phyloP scores from a whole-genome alignment of 768 basidiomycete genomes.

The Hypholoma sublateritium region DNA sequence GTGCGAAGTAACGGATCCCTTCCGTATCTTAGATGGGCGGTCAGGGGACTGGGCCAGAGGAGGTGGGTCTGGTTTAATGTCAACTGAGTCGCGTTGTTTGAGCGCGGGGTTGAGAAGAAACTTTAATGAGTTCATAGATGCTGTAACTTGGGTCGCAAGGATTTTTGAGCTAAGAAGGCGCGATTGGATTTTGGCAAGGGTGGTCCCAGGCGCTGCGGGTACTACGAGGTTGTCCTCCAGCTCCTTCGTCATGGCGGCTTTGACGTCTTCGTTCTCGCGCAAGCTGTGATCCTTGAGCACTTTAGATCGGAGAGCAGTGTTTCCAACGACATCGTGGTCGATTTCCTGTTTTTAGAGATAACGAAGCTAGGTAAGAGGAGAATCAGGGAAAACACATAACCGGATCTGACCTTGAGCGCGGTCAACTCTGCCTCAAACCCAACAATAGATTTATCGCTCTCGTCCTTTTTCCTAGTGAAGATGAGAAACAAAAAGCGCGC shows the following conservation, averaged over 20 bases:
- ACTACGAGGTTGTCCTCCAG: slow-evolving; percentile 34
- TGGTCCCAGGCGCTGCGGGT: slow-evolving; percentile 39
- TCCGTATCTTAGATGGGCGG: slow-evolving; percentile 24
- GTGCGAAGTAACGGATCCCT: slow-evolving; percentile 9
- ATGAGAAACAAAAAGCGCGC: slow-evolving; percentile 1
- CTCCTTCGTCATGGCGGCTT: slow-evolving; percentile 44
- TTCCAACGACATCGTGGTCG: slow-evolving; percentile 57
- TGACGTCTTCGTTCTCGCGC: slow-evolving; percentile 46
- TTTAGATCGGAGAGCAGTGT: slow-evolving; percentile 68
- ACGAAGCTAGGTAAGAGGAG: background rate
- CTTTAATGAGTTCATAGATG: slow-evolving; percentile 51
- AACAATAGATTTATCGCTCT: slow-evolving; percentile 35
- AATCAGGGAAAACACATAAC: background rate
- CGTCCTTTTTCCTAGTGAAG: slow-evolving; percentile 35
- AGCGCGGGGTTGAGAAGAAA: slow-evolving; percentile 31
- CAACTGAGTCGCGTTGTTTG: slow-evolving; percentile 13
- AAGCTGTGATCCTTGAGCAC: slow-evolving; percentile 71
- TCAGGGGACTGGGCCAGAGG: slow-evolving; percentile 5
- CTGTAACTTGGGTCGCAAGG: slow-evolving; percentile 58
- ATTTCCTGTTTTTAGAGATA: slow-evolving; percentile 42
- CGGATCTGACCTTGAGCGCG: slow-evolving; percentile 58
- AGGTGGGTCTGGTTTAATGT: slow-evolving; percentile 1
- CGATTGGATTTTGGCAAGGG: slow-evolving; percentile 61
- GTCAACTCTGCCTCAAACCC: slow-evolving; percentile 62
- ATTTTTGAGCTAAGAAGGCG: slow-evolving; percentile 76